Evolutionary conservation across 306 rosid species (phyloP), one percentile per base, ranked within the genome.

Genomic region (Dicorynia guianensis): DNA sequence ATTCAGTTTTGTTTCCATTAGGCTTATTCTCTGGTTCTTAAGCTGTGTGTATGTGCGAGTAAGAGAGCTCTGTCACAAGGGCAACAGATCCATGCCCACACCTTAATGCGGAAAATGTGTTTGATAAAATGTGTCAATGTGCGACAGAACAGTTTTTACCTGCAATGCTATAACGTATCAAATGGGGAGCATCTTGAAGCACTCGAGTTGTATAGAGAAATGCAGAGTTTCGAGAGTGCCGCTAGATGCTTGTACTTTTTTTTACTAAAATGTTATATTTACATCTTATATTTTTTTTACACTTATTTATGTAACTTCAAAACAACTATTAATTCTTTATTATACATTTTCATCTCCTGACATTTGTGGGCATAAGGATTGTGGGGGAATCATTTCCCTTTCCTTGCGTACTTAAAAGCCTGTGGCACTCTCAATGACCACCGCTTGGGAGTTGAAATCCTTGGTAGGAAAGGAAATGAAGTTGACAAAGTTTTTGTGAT

Each of bases 131-230:
- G 92, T 44, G 40, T 39, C 18, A 85, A 87, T 91, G 92, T 44
- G 40, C 44, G 66, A 75, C 0, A 84, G 89, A 79, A 89, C 92
- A 0, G 74, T 87, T 82, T 91, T 85, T 66, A 84, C 94, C 8
- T 91, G 94, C 92, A 91, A 91, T 70, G 94, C 91, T 8, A 85
- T 91, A 87, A 64, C 40, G 87, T 82, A 43, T 79, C 91, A n/a
- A 79, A 75, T 62, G 87, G 87, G 59, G 83, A 83, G 50, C 85
- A 85, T 52, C 9, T 69, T 3, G 74, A 69, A 67, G 92, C 91
- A 7, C 60, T 87, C 66, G 84, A 80, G 52, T 59, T 91, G 72
- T 91, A 85, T 54, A 67, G 65, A 39, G 82, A 85, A 42, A 91
- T 91, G 94, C 67, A n/a, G 92, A 49, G 67, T 38, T 66, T 71